Base-by-base conservation (phyloP, 768 basidiomycete genomes). In the Suillus occidentalis region DNA sequence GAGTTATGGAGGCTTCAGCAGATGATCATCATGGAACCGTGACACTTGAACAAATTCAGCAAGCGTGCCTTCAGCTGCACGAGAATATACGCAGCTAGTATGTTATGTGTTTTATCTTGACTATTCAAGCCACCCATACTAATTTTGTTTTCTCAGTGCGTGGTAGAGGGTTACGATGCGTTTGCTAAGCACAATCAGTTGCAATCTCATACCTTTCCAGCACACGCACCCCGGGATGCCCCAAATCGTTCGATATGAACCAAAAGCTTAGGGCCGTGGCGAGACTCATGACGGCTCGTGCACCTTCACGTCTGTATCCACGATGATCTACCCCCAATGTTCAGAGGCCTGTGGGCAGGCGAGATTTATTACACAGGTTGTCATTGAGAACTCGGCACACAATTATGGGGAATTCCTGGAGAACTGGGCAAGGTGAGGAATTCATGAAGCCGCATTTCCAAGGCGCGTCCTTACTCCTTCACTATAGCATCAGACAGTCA, bases 131-230 rank as follows among this genome's bases (percentile, higher is more conserved):
- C 6, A 58, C 55, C 12, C 42, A 34, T 25, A 53, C 42, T 37
- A 20, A 20, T 60, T 14, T 31, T 53, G 40, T 66, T 45, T 22
- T 31, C 13, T 4, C 67, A 97, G 95, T 99, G 96, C 71, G 71
- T 80, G 13, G 84, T 88, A 73, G 69, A 68, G 0, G 81, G 80
- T 14, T 99, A 78, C n/a, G 82, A 85, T 60, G 77, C 83, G 2
- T 99, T 97, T 75, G 71, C 85, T 28, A 97, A 98, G 77, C 89
- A 96, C 71, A 83, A 92, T 71, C 91, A 91, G 68, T 82, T 99
- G 16, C 87, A 94, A 34, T 73, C 88, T 5, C 97, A 99, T 75
- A 71, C 87, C 12, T 89, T 87, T 43, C 75, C 82, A 16, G 83
- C 72, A 1, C 97, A 99, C 74, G 86, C 87, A 18, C 86, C 67